Percentiles rank a stretch among this genome's conserved stretches.
phyloP scores from a whole-genome alignment of 495 filamentous ascomycete genomes.

The Ramalina peruviana region DNA sequence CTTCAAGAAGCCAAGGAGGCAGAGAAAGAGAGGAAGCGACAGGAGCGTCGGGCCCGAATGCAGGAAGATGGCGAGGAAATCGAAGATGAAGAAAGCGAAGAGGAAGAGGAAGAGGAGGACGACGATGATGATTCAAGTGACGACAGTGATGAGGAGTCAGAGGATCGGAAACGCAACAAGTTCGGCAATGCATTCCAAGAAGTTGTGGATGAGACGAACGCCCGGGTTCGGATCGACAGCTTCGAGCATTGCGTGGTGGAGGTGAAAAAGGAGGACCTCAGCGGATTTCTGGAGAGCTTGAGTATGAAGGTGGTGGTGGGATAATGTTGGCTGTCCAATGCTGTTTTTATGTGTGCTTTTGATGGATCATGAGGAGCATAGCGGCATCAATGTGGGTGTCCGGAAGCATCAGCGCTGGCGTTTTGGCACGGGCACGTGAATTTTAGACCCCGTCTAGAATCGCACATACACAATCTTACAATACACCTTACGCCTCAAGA shows the following conservation, averaged over 20 bases:
- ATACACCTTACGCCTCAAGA: no score
- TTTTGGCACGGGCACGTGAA: no score
- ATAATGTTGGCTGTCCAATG: slow-evolving; percentile 18
- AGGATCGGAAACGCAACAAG: slow-evolving; percentile 61
- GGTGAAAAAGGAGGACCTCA: slow-evolving; percentile 87
- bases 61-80: slow-evolving; percentile 36
- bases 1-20: slow-evolving; percentile 48
- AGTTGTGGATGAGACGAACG: slow-evolving; percentile 81
- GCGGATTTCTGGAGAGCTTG: slow-evolving; percentile 79
- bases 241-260: slow-evolving; percentile 97
- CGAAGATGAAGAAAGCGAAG: slow-evolving; percentile 37
- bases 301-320: slow-evolving; percentile 88
- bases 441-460: no score
- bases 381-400: no score
- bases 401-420: no score
- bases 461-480: no score
- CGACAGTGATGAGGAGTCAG: slow-evolving; percentile 38
- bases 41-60: slow-evolving; percentile 18
- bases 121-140: slow-evolving; percentile 45
- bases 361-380: no score
- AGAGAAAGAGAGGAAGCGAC: slow-evolving; percentile 46
- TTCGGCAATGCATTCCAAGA: slow-evolving; percentile 95
- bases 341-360: no score
- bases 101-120: slow-evolving; percentile 37
- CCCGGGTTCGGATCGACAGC: slow-evolving; percentile 81